These are phyloP conservation scores for Penicillium alfredii DNA, from an alignment of 495 filamentous ascomycete species.

Conservation along the genomic window DNA sequence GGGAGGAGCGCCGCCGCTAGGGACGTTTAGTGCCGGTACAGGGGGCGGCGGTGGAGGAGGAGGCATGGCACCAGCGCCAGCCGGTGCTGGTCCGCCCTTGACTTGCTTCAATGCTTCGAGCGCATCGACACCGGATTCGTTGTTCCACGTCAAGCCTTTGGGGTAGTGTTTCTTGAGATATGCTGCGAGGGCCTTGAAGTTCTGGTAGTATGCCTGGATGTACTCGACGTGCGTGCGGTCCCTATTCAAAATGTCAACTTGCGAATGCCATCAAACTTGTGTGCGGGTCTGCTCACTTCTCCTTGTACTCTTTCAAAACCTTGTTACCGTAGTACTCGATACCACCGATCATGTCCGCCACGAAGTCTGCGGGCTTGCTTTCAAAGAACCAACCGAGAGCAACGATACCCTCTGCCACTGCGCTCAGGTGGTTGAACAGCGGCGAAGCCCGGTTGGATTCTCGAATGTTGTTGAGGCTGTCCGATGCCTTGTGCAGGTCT, in stretches of 20 bases:
- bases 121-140: conserved; percentile 65
- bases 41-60: conserved; percentile 56
- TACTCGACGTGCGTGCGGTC: conserved; percentile 76
- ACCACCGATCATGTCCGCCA: conserved; percentile 68
- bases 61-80: conserved; percentile 34
- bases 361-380: conserved; percentile 70
- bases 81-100: conserved; percentile 44
- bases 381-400: conserved; percentile 83
- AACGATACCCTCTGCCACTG: conserved; percentile 83
- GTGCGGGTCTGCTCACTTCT: conserved; percentile 62
- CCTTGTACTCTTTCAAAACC: conserved; percentile 82
- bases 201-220: conserved; percentile 79
- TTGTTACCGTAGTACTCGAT: conserved; percentile 90
- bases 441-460: conserved; percentile 69
- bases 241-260: conserved; percentile 39
- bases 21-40: conserved; percentile 47
- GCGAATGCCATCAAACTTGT: too few species aligned
- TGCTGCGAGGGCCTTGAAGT: conserved; percentile 71
- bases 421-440: conserved; percentile 69
- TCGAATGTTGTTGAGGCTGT: conserved; percentile 66
- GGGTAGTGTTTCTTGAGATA: conserved; percentile 78
- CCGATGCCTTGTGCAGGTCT: conserved; percentile 72
- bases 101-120: conserved; percentile 62
- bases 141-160: conserved; percentile 82
- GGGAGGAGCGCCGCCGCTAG: conserved; percentile 66